These are phyloP conservation scores for Carex parvula DNA, from an alignment of 176 grass and related monocot species.

Conservation along the genomic window DNA sequence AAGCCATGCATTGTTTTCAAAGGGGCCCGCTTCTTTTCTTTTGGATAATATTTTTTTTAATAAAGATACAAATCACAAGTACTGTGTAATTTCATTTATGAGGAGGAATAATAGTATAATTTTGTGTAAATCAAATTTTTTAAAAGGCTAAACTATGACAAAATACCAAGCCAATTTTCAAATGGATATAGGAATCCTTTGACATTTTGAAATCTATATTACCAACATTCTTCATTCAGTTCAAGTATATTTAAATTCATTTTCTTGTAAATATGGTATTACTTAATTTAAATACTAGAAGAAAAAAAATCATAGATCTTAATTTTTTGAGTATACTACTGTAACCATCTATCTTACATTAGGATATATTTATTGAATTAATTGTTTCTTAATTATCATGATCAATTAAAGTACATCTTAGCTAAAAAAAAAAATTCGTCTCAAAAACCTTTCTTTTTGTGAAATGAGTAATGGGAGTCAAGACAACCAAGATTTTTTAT, in stretches of 20 bases:
- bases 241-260: neutral
- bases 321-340: neutral
- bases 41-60: too few species aligned
- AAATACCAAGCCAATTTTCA: too few species aligned
- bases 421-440: neutral
- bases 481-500: too few species aligned
- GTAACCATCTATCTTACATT: neutral
- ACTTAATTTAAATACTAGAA: neutral
- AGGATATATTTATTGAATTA: neutral
- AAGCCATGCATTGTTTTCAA: neutral
- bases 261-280: neutral
- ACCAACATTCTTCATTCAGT: neutral
- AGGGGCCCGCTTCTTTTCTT: too few species aligned
- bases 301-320: neutral
- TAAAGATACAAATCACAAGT: too few species aligned
- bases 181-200: neutral
- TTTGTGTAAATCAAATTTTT: too few species aligned
- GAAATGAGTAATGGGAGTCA: too few species aligned
- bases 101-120: too few species aligned
- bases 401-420: neutral
- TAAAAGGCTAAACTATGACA: too few species aligned
- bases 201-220: neutral
- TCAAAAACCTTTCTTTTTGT: neutral
- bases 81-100: too few species aligned
- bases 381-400: neutral